These are phyloP conservation scores for Candida cerambycidarum DNA, from an alignment of 805 yeast genomes.

Conservation along the genomic window DNA sequence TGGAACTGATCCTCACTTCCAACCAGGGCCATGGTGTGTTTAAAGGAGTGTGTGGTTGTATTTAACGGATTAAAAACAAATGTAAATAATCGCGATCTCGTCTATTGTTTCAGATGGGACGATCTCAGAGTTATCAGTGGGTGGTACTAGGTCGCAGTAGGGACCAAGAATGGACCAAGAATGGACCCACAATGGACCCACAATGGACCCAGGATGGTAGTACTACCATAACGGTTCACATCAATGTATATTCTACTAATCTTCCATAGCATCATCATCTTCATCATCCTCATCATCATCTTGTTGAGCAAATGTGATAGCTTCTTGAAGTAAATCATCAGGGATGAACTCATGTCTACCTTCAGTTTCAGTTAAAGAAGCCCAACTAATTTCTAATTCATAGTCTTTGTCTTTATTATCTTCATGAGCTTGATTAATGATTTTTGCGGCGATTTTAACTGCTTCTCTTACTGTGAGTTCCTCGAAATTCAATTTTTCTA, in stretches of 20 bases:
- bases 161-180: no score
- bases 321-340: constrained; percentile 75
- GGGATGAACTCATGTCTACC: constrained; percentile 84
- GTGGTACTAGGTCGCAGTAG: no score
- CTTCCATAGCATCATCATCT: constrained; percentile 48
- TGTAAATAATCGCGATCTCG: constrained; percentile 7
- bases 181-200: no score
- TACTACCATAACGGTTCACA: no score
- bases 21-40: constrained; percentile 1
- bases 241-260: not conserved
- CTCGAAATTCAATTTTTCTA: constrained; percentile 82
- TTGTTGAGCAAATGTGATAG: constrained; percentile 77
- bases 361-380: constrained; percentile 67
- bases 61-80: not conserved
- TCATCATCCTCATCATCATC: constrained; percentile 78
- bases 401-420: constrained; percentile 97
- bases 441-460: constrained; percentile 89
- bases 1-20: not conserved
- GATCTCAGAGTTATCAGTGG: not conserved
- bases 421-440: constrained; percentile 92
- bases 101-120: constrained; percentile 5
- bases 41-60: not conserved
- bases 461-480: constrained; percentile 76
- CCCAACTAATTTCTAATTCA: constrained; percentile 94
- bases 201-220: no score